These are phyloP conservation scores for Ceratobasidium sp. DNA, from an alignment of 1,284 basidiomycete species.

Conservation along the genomic window DNA sequence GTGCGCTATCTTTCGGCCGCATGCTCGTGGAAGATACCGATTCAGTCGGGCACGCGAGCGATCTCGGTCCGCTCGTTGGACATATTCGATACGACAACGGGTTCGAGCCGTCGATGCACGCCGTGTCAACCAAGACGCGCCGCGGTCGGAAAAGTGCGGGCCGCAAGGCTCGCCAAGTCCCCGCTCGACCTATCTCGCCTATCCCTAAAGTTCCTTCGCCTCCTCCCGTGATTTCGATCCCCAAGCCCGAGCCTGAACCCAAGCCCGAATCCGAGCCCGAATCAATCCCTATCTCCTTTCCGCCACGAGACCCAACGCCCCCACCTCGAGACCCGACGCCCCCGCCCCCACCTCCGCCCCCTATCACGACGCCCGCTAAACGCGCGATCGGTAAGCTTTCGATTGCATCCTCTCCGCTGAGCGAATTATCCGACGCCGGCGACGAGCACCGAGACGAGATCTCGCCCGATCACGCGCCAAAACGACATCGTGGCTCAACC, in stretches of 20 bases:
- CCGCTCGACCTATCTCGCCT: constrained; percentile 15
- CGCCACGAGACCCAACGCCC: constrained; percentile 48
- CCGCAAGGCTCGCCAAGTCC: constrained; percentile 48
- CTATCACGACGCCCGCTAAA: constrained; percentile 52
- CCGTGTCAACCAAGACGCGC: constrained; percentile 39
- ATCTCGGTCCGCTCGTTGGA: constrained; percentile 37
- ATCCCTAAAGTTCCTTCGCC: constrained; percentile 43
- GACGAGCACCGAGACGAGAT: neutral
- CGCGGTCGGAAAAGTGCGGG: constrained; percentile 24
- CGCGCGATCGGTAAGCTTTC: constrained; percentile 48
- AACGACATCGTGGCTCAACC: neutral
- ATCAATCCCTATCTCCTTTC: constrained; percentile 34
- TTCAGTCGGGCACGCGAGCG: constrained; percentile 18
- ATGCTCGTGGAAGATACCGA: constrained; percentile 39
- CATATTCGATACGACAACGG: constrained; percentile 31
- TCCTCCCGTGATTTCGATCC: constrained; percentile 20
- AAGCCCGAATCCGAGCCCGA: constrained; percentile 32
- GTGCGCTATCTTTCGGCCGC: constrained; percentile 39
- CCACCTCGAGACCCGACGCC: constrained; percentile 55
- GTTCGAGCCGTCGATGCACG: constrained; percentile 35
- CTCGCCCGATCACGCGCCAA: constrained; percentile 9
- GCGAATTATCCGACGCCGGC: constrained; percentile 27
- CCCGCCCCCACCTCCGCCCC: constrained; percentile 52
- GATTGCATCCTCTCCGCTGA: constrained; percentile 17
- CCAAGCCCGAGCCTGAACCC: constrained; percentile 28